Base-by-base conservation (phyloP, 345 rosid genomes). In the Dipteronia sinensis region DNA sequence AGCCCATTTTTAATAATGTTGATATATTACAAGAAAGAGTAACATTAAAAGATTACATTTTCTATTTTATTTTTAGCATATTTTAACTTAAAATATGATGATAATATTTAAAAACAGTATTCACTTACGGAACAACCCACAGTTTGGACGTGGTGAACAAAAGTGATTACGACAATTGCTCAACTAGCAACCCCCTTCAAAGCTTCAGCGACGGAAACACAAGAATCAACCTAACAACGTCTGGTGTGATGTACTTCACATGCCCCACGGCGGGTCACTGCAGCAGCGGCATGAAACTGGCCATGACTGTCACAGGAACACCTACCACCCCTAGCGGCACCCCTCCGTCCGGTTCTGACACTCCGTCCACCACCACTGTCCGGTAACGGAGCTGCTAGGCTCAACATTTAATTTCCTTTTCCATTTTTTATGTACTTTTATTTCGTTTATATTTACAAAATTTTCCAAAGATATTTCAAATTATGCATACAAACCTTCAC, bases 201-300 rank as follows among this genome's bases (percentile, higher is more conserved):
- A 34, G 85, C 65, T 65, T 81, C 66, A 42, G 0, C 6, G 84
- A 56, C 11, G 92, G 94, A 61, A 78, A 65, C 83, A 81, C 83
- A 2, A 78, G 58, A 6, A 19, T 83, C 22, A 10, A 70, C 22
- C 76, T 90, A 2, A 34, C 68, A 11, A 44, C 9, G 2, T 0
- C 87, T 1, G 94, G 94, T 25, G 0, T 79, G 0, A 71, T n/a
- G 79, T 83, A 87, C 67, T 90, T 90, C 85, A 76, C 86, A 22
- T 90, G 94, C 69, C 87, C 94, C n/a, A 76, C 86, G 0, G 0
- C 0, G 0, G 89, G 90, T 34, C 92, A 90, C 34, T 90, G 90
- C 44, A 3, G 58, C 13, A 12, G 65, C 0, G 94, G 92, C 73
- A 90, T 90, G 94, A 90, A 87, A 82, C 77, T 90, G 1, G 61